phyloP scores from a whole-genome alignment of 306 rosid genomes.

The Gynostemma pentaphyllum region DNA sequence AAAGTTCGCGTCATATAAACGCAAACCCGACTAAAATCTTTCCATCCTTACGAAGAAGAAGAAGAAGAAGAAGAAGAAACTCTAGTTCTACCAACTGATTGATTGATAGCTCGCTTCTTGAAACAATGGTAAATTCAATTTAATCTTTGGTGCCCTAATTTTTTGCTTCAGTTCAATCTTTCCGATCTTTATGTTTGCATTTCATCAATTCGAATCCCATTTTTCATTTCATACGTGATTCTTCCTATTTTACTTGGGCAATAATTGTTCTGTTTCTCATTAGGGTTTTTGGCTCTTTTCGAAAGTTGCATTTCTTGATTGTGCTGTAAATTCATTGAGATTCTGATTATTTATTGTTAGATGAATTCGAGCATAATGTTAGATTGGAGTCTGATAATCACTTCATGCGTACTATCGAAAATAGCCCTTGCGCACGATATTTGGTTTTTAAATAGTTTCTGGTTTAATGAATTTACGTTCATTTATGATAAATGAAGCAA shows the following conservation, averaged over 20 bases:
- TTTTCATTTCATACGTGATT: not conserved
- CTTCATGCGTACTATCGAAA: not conserved
- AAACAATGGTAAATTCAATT: constrained; percentile 6
- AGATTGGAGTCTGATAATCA: not conserved
- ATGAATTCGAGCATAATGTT: not conserved
- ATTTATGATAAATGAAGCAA: not conserved
- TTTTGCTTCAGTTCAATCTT: not conserved
- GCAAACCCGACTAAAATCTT: not conserved
- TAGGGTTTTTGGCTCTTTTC: not conserved
- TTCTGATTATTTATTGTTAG: not conserved
- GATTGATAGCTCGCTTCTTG: not conserved
- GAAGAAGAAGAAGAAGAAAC: not conserved
- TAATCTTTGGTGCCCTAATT: too few relatives aligned
- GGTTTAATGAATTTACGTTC: not conserved
- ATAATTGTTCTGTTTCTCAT: not conserved
- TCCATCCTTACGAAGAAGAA: too few relatives aligned
- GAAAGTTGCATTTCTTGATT: not conserved
- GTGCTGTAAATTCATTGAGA: not conserved
- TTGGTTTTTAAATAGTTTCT: not conserved
- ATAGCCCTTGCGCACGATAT: not conserved
- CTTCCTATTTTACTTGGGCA: not conserved
- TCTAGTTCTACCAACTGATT: not conserved
- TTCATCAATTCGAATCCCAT: not conserved
- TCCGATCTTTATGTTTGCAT: not conserved
- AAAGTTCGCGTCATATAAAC: constrained; percentile 1